Evolutionary conservation across 148 eudicot species (phyloP).

Genomic region (Selenicereus undatus): DNA sequence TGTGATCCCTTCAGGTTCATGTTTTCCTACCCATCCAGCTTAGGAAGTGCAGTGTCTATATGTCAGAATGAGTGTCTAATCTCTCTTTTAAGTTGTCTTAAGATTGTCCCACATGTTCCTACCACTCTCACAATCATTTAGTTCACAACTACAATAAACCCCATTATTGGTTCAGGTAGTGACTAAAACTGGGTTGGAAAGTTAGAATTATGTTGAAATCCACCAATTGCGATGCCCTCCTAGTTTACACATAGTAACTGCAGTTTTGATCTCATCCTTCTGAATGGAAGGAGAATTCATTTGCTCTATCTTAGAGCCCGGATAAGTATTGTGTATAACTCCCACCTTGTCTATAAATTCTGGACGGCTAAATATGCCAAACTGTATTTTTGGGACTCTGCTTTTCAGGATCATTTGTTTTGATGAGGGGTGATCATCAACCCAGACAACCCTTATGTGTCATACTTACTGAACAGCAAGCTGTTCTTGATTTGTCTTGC

Average conservation of each 20-base stretch:
- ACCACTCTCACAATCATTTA: not conserved
- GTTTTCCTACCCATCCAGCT: not conserved
- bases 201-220: no score
- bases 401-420: not conserved
- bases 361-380: not conserved
- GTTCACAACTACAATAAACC: not conserved
- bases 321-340: not conserved
- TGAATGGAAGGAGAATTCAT: no score
- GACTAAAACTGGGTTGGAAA: no score
- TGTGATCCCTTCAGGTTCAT: not conserved
- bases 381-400: not conserved
- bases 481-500: conserved; percentile 16
- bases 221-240: no score
- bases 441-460: not conserved
- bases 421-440: not conserved
- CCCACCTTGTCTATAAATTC: not conserved
- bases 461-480: not conserved
- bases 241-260: no score
- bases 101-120: not conserved
- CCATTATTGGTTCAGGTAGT: not conserved
- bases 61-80: not conserved
- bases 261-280: no score
- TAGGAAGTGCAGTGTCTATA: not conserved
- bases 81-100: not conserved
- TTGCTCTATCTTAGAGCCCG: no score